Evolutionary conservation across 1,284 basidiomycete species (phyloP), one percentile per base, ranked within the genome.

Genomic region (Cryptococcus hybrid): DNA sequence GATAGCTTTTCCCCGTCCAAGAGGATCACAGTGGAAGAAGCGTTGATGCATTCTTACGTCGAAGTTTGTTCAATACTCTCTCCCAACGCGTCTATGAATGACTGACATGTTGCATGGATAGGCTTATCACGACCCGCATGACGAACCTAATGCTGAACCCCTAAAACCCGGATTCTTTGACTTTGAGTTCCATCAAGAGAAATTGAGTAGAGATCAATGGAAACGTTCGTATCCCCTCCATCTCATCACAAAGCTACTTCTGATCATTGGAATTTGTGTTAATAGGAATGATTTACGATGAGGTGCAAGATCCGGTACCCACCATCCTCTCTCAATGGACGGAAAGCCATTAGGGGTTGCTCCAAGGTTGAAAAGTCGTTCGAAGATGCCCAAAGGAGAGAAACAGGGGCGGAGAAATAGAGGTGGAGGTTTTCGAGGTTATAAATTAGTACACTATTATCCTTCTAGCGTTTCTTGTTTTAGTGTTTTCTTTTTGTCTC

Each of bases 11-110:
- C 90, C 64, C 96, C 95, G 1, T 88, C 87, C 69, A 84, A 88
- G 70, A 84, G 95, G 37, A 94, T 98, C 67, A 88, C 89, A 56
- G 94, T 92, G 38, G 87, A 88, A 52, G 89, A 95, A 60, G 93
- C 94, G 1, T 81, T 98, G 54, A 84, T 85, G 63, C 96, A 98
- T 78, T 92, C 95, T 0, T 99, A 98, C 77, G 82, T 99, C 24
- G 85, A 88, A 77, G 89, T 85, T 46, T 53, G 80, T 71, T 30
- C 58, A 68, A 6, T 7, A 8, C 44, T 7, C 34, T 34, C n/a
- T 24, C 15, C 30, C 6, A 18, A 35, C n/a, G n/a, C 35, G n/a
- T 1, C 9, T 15, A 1, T 34, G 35, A 43, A 34, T 35, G 42
- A 24, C 51, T 62, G 70, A 60, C 60, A 38, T 52, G 58, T 49